A percentile compares a stretch with the other conserved stretches of the same genome.
Evolutionary conservation across 176 grass and related monocot genomes (phyloP).

Genomic region (Hyparrhenia diplandra): DNA sequence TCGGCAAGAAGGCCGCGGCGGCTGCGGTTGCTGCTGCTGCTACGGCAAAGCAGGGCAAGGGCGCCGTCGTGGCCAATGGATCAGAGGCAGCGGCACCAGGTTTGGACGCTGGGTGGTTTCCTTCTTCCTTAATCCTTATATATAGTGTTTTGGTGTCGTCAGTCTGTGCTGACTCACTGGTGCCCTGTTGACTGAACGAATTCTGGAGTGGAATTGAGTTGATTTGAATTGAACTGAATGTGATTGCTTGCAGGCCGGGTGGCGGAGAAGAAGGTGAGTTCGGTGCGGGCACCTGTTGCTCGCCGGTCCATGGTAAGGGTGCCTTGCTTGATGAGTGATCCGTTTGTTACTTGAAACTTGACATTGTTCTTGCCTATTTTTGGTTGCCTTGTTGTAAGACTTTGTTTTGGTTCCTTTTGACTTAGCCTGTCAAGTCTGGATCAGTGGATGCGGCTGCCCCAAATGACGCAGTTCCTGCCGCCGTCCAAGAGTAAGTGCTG

Average conservation of each 20-base stretch:
- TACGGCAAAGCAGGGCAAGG: conserved; percentile 46
- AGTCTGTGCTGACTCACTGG: neutral
- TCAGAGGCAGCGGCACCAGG: conserved; percentile 26
- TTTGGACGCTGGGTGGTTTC: neutral
- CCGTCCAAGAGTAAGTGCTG: conserved; percentile 55
- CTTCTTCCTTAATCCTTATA: too few species aligned
- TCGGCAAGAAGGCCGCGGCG: conserved; percentile 30
- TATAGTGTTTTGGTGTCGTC: neutral
- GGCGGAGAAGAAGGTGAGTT: conserved; percentile 35
- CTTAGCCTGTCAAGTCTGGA: conserved; percentile 63
- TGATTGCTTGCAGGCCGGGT: neutral
- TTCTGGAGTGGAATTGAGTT: neutral
- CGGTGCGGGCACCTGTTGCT: neutral
- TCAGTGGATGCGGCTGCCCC: conserved; percentile 34
- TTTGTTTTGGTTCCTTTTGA: neutral
- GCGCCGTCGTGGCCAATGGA: conserved; percentile 37
- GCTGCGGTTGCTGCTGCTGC: neutral
- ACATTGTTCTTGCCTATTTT: conserved; percentile 9
- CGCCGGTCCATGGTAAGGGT: conserved; percentile 57
- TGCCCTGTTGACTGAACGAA: neutral
- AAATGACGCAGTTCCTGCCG: conserved; percentile 37
- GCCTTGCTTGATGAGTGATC: neutral
- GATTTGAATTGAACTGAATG: neutral
- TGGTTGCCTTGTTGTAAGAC: neutral
- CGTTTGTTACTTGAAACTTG: conserved; percentile 7